These are phyloP conservation scores for Solanum verrucosum DNA, from an alignment of 257 asterid species.

Conservation along the genomic window DNA sequence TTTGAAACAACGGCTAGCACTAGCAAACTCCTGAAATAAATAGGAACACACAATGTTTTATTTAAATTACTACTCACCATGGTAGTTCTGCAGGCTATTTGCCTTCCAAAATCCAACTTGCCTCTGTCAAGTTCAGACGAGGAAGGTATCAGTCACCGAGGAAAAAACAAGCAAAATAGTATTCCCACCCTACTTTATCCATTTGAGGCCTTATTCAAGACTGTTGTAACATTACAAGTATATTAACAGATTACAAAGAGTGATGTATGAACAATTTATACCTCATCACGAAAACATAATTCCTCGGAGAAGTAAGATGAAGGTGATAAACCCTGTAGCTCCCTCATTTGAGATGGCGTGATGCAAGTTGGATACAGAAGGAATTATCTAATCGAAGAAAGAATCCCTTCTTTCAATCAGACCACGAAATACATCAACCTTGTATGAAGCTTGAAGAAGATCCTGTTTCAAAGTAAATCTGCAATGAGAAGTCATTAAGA, in stretches of 20 bases:
- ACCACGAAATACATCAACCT: slow-evolving; percentile 12
- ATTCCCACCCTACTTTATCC: not conserved
- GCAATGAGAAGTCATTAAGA: slow-evolving; percentile 13
- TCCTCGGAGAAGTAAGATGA: slow-evolving; percentile 74
- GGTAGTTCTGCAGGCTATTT: slow-evolving; percentile 40
- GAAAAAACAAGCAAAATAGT: not conserved
- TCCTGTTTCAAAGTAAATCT: slow-evolving; percentile 23
- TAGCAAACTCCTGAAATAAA: not conserved
- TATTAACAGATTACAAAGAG: not conserved
- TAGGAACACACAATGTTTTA: not conserved
- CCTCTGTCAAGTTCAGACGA: slow-evolving; percentile 44
- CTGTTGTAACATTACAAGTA: not conserved
- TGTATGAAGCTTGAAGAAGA: slow-evolving; percentile 17
- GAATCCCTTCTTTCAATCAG: slow-evolving; percentile 14
- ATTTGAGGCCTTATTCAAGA: not conserved
- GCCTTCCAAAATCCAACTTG: slow-evolving; percentile 59
- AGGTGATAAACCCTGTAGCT: slow-evolving; percentile 52
- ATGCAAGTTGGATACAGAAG: slow-evolving; percentile 15
- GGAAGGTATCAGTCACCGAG: slow-evolving; percentile 12
- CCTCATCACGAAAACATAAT: slow-evolving; percentile 53
- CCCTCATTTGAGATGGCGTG: slow-evolving; percentile 48
- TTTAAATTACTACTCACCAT: slow-evolving; percentile 44
- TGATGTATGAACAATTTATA: slow-evolving; percentile 4
- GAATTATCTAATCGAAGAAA: not conserved
- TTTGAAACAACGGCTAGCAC: not conserved